Conservation (phyloP, 495 filamentous ascomycete genomes). For the Aspergillus carlsbadensis region DNA sequence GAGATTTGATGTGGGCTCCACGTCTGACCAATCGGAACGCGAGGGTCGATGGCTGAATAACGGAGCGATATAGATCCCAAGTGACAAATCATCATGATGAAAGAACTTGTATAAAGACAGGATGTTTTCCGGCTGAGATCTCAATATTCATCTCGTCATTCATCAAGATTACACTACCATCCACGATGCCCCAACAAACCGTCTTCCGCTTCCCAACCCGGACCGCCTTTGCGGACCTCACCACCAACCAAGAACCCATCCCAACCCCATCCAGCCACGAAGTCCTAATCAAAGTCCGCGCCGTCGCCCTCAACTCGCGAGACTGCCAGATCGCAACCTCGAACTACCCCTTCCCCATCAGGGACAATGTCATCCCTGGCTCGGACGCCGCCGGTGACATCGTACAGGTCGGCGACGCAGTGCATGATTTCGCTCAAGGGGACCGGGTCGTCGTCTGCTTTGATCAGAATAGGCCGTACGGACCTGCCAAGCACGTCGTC, state of each 20-base stretch:
- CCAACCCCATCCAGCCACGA: slow-evolving; percentile 36
- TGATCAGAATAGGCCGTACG: no score
- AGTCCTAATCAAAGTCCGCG: slow-evolving; percentile 47
- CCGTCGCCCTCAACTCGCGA: slow-evolving; percentile 50
- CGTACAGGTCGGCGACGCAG: slow-evolving; percentile 58
- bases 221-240: slow-evolving; percentile 6
- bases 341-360: slow-evolving; percentile 38
- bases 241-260: slow-evolving; percentile 10
- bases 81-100: no score
- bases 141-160: no score
- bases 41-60: no score
- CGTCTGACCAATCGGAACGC: no score
- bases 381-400: slow-evolving; percentile 78
- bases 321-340: slow-evolving; percentile 38
- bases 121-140: no score
- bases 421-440: neutral
- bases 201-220: slow-evolving; percentile 13
- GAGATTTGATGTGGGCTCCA: no score
- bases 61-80: no score
- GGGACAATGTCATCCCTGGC: slow-evolving; percentile 73
- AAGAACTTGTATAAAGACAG: no score
- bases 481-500: neutral
- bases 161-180: no score
- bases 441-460: no score
- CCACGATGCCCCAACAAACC: slow-evolving; percentile 2